Evolutionary conservation across 1,284 basidiomycete genomes (phyloP).

Genomic region (Taiwanofungus camphoratus): DNA sequence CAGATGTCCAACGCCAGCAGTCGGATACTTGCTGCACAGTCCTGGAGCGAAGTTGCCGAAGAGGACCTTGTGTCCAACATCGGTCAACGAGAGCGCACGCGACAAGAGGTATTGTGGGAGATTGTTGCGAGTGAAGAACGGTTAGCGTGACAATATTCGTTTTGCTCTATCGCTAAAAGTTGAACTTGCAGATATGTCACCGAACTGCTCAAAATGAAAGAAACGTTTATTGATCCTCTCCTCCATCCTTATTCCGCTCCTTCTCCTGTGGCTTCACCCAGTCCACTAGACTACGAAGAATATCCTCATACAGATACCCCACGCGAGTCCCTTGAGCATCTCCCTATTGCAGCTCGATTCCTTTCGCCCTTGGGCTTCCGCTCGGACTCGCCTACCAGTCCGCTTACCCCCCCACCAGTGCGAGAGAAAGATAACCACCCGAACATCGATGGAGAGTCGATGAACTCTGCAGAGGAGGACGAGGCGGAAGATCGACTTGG

Average conservation of each 20-base stretch:
- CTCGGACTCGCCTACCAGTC: constrained; percentile 38
- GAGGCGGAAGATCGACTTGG: constrained; percentile 51
- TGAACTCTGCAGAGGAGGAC: constrained; percentile 68
- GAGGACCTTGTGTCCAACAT: constrained; percentile 93
- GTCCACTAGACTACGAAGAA: constrained; percentile 60
- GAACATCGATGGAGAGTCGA: constrained; percentile 66
- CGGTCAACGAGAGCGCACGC: constrained; percentile 86
- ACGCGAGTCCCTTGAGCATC: constrained; percentile 66
- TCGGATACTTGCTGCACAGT: constrained; percentile 73
- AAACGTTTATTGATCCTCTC: constrained; percentile 87
- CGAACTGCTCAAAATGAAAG: constrained; percentile 87
- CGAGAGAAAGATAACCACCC: constrained; percentile 43
- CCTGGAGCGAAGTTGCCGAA: constrained; percentile 95
- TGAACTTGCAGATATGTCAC: constrained; percentile 73
- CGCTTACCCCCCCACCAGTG: constrained; percentile 22
- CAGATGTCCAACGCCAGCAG: constrained; percentile 62
- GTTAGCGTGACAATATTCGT: constrained; percentile 38
- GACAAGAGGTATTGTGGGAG: constrained; percentile 97
- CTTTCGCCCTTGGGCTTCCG: constrained; percentile 66
- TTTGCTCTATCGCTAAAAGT: constrained; percentile 12
- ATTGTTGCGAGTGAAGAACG: constrained; percentile 97
- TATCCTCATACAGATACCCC: constrained; percentile 48
- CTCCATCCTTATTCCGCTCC: constrained; percentile 71
- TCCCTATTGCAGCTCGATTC: constrained; percentile 91
- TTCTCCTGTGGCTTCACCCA: constrained; percentile 49